Evolutionary conservation across 2,329 filamentous ascomycete species (phyloP).

Genomic region (Hypoxylon sp.): DNA sequence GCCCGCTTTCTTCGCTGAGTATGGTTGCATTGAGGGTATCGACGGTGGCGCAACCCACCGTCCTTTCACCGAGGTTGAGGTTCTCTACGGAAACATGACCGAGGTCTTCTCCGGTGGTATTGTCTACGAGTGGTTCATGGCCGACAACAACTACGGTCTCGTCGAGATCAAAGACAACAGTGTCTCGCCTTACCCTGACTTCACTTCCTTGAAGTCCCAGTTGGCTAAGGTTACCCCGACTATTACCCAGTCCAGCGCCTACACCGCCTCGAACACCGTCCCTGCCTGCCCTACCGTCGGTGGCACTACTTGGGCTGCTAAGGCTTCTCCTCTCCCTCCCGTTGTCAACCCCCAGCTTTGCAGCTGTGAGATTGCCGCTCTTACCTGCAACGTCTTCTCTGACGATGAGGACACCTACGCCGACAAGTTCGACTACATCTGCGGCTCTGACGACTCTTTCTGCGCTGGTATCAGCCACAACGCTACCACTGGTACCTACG

Average conservation of each 20-base stretch:
- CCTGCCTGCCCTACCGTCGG: constrained; percentile 74
- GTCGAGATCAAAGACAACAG: constrained; percentile 66
- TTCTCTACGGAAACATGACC: constrained; percentile 86
- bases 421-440: constrained; percentile 78
- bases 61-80: constrained; percentile 83
- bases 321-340: constrained; percentile 75
- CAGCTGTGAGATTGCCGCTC: constrained; percentile 80
- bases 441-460: constrained; percentile 61
- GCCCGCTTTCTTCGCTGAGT: constrained; percentile 98
- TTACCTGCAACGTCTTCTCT: constrained; percentile 73
- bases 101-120: constrained; percentile 93
- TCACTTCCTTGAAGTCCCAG: constrained; percentile 73
- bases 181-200: constrained; percentile 77
- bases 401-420: constrained; percentile 65
- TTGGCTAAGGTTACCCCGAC: constrained; percentile 73
- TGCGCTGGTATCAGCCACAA: constrained; percentile 77
- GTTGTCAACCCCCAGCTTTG: constrained; percentile 82
- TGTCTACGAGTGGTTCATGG: constrained; percentile 98
- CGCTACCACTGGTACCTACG: constrained; percentile 73
- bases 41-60: constrained; percentile 68
- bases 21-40: constrained; percentile 82
- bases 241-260: constrained; percentile 70
- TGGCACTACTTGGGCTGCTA: constrained; percentile 72
- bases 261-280: constrained; percentile 77
- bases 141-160: constrained; percentile 87